These are phyloP conservation scores for Umbelopsis sp. DNA, from an alignment of 192 early-diverging fungal genomes.

Conservation along the genomic window DNA sequence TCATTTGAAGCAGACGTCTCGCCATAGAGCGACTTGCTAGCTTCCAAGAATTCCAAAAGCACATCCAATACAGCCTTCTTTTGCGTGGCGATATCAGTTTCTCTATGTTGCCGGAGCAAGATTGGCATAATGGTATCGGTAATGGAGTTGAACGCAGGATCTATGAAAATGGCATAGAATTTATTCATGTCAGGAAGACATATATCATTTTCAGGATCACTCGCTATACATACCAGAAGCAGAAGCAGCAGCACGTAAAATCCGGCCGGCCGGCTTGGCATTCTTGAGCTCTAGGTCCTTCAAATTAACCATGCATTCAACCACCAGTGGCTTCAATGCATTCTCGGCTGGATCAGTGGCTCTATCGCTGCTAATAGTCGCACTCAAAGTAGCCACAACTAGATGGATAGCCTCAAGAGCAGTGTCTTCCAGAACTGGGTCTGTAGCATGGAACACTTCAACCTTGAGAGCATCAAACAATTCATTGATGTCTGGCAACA, in stretches of 20 bases:
- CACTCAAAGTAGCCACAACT: conserved; percentile 67
- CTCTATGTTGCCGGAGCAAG: conserved; percentile 59
- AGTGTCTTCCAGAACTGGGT: conserved; percentile 64
- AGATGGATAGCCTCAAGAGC: conserved; percentile 64
- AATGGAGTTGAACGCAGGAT: conserved; percentile 61
- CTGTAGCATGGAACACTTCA: conserved; percentile 79
- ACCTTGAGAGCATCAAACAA: conserved; percentile 77
- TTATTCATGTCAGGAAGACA: conserved; percentile 1
- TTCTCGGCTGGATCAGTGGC: conserved; percentile 49
- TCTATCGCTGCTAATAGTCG: conserved; percentile 44
- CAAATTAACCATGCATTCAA: conserved; percentile 60
- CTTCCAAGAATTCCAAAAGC: conserved; percentile 73
- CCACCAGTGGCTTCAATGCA: conserved; percentile 50
- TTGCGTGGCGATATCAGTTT: conserved; percentile 57
- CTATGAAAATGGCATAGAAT: conserved; percentile 31
- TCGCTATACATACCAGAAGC: conserved; percentile 49
- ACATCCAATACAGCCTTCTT: conserved; percentile 70
- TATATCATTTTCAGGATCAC: background rate
- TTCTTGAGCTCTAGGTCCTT: conserved; percentile 69
- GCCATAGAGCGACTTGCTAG: conserved; percentile 62
- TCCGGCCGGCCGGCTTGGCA: conserved; percentile 63
- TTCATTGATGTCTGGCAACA: conserved; percentile 67
- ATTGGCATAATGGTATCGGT: conserved; percentile 63
- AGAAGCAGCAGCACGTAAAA: conserved; percentile 63
- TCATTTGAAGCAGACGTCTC: background rate